phyloP scores from a whole-genome alignment of 805 yeast species.

The Hagleromyces aurorensis region DNA sequence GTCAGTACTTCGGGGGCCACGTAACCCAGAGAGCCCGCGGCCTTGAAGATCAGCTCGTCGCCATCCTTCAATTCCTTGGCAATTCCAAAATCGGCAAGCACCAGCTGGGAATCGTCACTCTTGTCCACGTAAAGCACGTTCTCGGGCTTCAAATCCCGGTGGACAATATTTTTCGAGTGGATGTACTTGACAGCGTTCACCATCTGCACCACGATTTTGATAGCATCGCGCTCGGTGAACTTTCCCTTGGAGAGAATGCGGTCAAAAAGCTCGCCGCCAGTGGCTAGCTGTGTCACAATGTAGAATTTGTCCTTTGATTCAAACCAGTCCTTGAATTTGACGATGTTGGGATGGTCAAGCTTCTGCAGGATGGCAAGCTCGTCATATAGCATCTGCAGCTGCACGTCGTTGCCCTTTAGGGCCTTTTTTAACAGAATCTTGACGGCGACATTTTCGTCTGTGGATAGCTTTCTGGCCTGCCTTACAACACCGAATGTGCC shows the following conservation, averaged over 20 bases:
- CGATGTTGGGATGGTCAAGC: slow-evolving; percentile 77
- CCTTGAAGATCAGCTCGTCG: slow-evolving; percentile 54
- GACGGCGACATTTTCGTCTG: slow-evolving; percentile 73
- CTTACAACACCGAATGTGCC: slow-evolving; percentile 93
- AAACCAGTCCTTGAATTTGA: slow-evolving; percentile 87
- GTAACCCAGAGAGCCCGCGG: slow-evolving; percentile 92
- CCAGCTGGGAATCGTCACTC: slow-evolving; percentile 61
- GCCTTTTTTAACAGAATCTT: slow-evolving; percentile 85
- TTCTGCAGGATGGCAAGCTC: slow-evolving; percentile 65
- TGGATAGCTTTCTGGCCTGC: slow-evolving; percentile 48
- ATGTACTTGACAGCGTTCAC: slow-evolving; percentile 71
- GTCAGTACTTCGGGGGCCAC: slow-evolving; percentile 93
- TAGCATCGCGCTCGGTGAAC: slow-evolving; percentile 86
- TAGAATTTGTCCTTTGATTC: slow-evolving; percentile 88
- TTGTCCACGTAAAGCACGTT: slow-evolving; percentile 63
- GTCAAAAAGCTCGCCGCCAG: slow-evolving; percentile 93
- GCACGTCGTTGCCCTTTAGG: slow-evolving; percentile 61
- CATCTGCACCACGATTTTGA: slow-evolving; percentile 62
- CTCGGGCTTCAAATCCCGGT: slow-evolving; percentile 92
- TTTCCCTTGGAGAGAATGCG: slow-evolving; percentile 72
- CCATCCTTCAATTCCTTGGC: slow-evolving; percentile 64
- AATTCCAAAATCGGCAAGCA: slow-evolving; percentile 93
- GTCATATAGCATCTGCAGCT: slow-evolving; percentile 56
- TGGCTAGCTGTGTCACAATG: slow-evolving; percentile 88
- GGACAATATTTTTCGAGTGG: slow-evolving; percentile 74